These are phyloP conservation scores for Neoascochyta sp. DNA, from an alignment of 2,329 filamentous ascomycete genomes.

Conservation along the genomic window DNA sequence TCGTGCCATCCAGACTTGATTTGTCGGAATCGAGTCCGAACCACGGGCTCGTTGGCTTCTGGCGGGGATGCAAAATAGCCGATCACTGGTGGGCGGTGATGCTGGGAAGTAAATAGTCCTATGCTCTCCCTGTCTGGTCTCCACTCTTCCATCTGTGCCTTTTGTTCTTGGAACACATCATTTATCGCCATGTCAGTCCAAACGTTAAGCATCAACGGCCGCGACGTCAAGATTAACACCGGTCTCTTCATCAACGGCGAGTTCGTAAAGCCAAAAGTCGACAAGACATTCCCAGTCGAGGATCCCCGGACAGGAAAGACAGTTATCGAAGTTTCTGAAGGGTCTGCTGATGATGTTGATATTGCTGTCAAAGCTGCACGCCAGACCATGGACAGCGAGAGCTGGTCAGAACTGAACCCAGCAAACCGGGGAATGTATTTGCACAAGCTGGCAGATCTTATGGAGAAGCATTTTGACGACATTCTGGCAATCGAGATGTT, in stretches of 20 bases:
- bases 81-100: no score
- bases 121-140: no score
- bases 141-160: no score
- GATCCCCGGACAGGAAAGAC: slow-evolving; percentile 13
- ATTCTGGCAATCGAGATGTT: slow-evolving; percentile 8
- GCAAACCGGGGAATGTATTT: slow-evolving; percentile 4
- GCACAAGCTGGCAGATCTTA: slow-evolving; percentile 6
- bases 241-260: slow-evolving; percentile 47
- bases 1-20: no score
- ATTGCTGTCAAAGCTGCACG: slow-evolving; percentile 6
- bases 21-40: no score
- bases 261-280: slow-evolving; percentile 35
- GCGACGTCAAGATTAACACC: slow-evolving; percentile 15
- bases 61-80: no score
- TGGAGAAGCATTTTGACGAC: slow-evolving; percentile 8
- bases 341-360: slow-evolving; percentile 7
- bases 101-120: no score
- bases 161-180: no score
- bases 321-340: slow-evolving; percentile 7
- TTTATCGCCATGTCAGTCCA: slow-evolving; percentile 4
- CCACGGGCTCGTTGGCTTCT: no score
- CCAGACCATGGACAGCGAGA: slow-evolving; percentile 6
- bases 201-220: slow-evolving; percentile 7
- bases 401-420: slow-evolving; percentile 6
- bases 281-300: slow-evolving; percentile 11